Evolutionary conservation across 2,329 filamentous ascomycete species (phyloP).

Genomic region (Colletotrichum sp.): DNA sequence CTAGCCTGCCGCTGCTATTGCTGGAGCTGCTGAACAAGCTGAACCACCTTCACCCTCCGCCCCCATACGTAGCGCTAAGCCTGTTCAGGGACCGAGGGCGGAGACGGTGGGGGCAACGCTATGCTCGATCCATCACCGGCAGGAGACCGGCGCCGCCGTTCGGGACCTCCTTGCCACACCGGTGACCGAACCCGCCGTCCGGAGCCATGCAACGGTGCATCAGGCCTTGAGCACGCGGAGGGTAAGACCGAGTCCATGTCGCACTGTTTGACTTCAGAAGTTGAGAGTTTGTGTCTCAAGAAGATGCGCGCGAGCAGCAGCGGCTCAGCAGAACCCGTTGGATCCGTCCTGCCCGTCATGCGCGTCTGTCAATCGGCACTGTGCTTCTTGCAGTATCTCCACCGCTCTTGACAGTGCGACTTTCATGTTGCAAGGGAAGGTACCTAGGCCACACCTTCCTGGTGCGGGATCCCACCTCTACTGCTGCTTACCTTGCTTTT

Average conservation of each 20-base stretch:
- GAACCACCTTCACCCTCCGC: neutral
- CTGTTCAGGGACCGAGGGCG: slow-evolving; percentile 7
- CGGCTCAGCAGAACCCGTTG: neutral
- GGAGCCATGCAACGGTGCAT: neutral
- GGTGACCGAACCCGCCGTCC: slow-evolving; percentile 10
- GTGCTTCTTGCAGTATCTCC: neutral
- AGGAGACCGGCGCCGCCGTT: neutral
- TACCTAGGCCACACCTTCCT: neutral
- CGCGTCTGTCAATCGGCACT: neutral
- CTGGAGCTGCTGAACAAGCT: slow-evolving; percentile 4
- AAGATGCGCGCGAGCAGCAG: neutral
- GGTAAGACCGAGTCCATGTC: neutral
- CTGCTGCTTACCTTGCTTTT: neutral
- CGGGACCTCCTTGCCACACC: neutral
- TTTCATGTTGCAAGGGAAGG: neutral
- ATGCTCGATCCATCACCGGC: slow-evolving; percentile 12
- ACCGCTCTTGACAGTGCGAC: neutral
- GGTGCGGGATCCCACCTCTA: neutral
- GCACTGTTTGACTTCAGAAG: neutral
- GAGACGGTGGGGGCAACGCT: neutral
- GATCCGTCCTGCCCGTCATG: neutral
- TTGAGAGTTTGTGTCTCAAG: neutral
- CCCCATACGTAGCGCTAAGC: neutral
- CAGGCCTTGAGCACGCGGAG: neutral
- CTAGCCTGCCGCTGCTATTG: neutral